Evolutionary conservation across 2,329 filamentous ascomycete genomes (phyloP), one percentile per base, ranked within the genome.

Genomic region (Xylaria sp.): DNA sequence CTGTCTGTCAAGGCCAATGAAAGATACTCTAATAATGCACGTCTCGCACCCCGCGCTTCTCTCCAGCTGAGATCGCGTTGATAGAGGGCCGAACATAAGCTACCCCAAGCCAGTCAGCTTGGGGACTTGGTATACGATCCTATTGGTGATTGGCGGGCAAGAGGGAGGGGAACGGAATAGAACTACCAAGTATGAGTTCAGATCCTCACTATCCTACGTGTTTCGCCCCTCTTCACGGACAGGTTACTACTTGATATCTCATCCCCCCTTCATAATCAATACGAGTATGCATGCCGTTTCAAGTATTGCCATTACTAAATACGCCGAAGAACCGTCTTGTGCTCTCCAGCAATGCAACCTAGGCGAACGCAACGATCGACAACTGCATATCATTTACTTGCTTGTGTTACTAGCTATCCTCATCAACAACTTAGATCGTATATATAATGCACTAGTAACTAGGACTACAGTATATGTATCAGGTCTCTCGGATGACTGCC

Each of bases 241-340:
- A 66, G 61, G 64, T 61, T 61, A 49, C 42, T 52, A 28, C 37
- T 31, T 49, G 31, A 58, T 52, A 49, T 50, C 64, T n/a, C n/a
- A n/a, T n/a, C n/a, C 61, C 57, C 62, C 65, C 57, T 60, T 64
- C 23, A 65, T 23, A 40, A n/a, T 12, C 33, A 56, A 53, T 25
- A 63, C 59, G 57, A 61, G 53, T 57, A 57, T 60, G 52, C 47
- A 60, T 40, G 52, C 40, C 42, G 47, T 17, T 46, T 21, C 45
- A 43, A 37, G 38, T 50, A 38, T 38, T 23, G 42, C 14, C 14
- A 8, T 60, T 35, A 25, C 49, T 50, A 37, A 23, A 57, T 57
- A 49, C 47, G 40, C 38, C 61, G 49, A 38, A 46, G 23, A 54
- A 54, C 47, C 37, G 38, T 61, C 53, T 57, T 40, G 61, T 61